Evolutionary conservation across 805 yeast genomes (phyloP).

Genomic region (Candida maris): DNA sequence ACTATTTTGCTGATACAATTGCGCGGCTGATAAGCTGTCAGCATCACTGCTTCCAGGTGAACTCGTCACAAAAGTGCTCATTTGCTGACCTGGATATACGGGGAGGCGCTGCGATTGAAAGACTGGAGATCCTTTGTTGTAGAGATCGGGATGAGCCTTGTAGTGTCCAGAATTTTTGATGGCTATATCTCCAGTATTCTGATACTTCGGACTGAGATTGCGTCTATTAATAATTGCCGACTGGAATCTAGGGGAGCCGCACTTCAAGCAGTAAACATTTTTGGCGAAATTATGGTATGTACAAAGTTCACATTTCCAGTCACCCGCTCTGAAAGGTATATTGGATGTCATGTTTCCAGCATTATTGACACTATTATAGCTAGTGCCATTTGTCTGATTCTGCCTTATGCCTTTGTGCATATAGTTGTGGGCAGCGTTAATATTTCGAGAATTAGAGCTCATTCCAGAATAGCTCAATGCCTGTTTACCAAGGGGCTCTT

Average conservation of each 20-base stretch:
- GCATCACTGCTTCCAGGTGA: conserved; percentile 1
- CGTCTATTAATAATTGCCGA: conserved; percentile 31
- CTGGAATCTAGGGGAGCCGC: conserved; percentile 67
- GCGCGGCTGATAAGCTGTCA: conserved; percentile 1
- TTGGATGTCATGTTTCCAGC: conserved; percentile 29
- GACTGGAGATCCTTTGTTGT: background rate
- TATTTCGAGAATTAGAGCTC: background rate
- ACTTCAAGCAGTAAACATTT: conserved; percentile 79
- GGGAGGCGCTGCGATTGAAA: background rate
- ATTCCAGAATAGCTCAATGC: conserved; percentile 3
- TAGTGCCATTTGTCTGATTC: conserved; percentile 15
- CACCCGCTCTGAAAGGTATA: conserved; percentile 96
- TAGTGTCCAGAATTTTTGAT: background rate
- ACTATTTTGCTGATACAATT: conserved; percentile 3
- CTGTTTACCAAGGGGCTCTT: conserved; percentile 16
- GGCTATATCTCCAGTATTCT: conserved; percentile 3
- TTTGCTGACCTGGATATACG: background rate
- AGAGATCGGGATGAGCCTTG: background rate
- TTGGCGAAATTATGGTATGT: conserved; percentile 91
- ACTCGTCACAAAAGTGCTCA: conserved; percentile 4
- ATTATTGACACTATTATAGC: conserved; percentile 12
- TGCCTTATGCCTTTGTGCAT: background rate
- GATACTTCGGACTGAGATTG: conserved; percentile 19
- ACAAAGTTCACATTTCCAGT: conserved; percentile 91
- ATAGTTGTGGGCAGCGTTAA: conserved; percentile 5